Percentiles rank a stretch among this genome's conserved stretches.
phyloP scores from a whole-genome alignment of 2,329 filamentous ascomycete genomes.

The Fusarium pseudocircinatum region DNA sequence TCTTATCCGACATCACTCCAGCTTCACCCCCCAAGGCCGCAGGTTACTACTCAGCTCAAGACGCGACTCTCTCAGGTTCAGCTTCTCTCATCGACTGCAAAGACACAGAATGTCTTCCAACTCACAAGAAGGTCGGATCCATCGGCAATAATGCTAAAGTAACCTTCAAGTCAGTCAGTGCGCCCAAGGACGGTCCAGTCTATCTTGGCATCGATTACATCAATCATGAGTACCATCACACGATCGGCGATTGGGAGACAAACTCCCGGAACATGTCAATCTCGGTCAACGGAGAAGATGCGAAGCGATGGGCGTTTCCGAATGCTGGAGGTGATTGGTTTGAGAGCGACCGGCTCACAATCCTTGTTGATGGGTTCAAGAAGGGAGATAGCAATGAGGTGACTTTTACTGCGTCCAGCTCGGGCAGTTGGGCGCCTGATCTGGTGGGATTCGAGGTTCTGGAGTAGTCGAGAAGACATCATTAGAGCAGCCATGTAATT shows the following conservation, averaged over 20 bases:
- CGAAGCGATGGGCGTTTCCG: constrained; percentile 60
- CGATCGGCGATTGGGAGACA: constrained; percentile 54
- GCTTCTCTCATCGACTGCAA: constrained; percentile 50
- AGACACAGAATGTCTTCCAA: constrained; percentile 53
- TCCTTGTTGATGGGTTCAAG: constrained; percentile 58
- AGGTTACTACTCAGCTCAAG: constrained; percentile 52
- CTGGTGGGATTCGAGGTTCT: constrained; percentile 54
- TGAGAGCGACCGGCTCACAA: constrained; percentile 56
- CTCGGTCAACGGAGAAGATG: constrained; percentile 53
- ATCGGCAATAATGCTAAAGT: constrained; percentile 48
- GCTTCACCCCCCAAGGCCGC: constrained; percentile 36
- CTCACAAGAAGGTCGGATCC: constrained; percentile 54
- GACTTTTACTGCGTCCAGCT: constrained; percentile 45
- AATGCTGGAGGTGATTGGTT: constrained; percentile 62
- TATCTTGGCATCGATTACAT: constrained; percentile 60
- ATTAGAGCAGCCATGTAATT: not conserved
- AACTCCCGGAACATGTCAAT: constrained; percentile 63
- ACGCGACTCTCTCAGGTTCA: constrained; percentile 50
- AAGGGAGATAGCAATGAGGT: constrained; percentile 51
- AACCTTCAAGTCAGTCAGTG: constrained; percentile 48
- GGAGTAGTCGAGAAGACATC: not conserved
- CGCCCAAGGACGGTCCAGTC: constrained; percentile 46
- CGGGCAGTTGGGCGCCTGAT: constrained; percentile 50
- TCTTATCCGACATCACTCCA: constrained; percentile 48
- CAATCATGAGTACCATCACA: constrained; percentile 61